Evolutionary conservation across 768 basidiomycete genomes (phyloP).

Genomic region (Phlebiopsis gigantea): DNA sequence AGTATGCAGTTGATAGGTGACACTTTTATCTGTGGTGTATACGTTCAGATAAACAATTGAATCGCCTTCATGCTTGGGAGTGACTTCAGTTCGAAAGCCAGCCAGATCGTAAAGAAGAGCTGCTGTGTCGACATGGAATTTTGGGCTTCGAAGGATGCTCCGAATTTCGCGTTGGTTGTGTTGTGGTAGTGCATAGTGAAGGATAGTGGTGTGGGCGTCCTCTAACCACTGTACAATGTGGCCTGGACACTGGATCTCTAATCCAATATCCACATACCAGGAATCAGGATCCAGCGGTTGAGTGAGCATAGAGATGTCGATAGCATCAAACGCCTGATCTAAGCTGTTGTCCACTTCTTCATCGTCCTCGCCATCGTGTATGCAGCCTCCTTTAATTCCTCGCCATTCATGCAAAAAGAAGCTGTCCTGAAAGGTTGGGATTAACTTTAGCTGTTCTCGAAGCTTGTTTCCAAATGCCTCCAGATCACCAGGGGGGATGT

Average conservation of each 20-base stretch:
- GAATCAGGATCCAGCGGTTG: not conserved
- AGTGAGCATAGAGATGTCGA: not conserved
- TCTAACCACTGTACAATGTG: not conserved
- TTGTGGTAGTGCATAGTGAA: not conserved
- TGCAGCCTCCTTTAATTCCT: not conserved
- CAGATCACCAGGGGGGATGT: not conserved
- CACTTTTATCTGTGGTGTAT: constrained; percentile 5
- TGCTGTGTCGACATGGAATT: not conserved
- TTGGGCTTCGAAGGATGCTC: not conserved
- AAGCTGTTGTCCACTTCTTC: not conserved
- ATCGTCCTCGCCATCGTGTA: not conserved
- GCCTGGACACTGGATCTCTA: not conserved
- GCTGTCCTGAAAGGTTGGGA: not conserved
- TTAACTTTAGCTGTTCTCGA: not conserved
- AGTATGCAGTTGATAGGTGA: not conserved
- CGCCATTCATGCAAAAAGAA: constrained; percentile 3
- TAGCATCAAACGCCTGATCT: not conserved
- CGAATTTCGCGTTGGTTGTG: not conserved
- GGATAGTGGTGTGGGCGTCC: not conserved
- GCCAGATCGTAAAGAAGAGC: not conserved
- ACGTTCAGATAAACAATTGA: not conserved
- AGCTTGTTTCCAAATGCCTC: not conserved
- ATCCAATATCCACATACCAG: not conserved
- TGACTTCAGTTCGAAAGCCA: not conserved
- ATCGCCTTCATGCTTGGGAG: not conserved